phyloP scores from a whole-genome alignment of 2,329 filamentous ascomycete species.

The Huntiella decipiens region DNA sequence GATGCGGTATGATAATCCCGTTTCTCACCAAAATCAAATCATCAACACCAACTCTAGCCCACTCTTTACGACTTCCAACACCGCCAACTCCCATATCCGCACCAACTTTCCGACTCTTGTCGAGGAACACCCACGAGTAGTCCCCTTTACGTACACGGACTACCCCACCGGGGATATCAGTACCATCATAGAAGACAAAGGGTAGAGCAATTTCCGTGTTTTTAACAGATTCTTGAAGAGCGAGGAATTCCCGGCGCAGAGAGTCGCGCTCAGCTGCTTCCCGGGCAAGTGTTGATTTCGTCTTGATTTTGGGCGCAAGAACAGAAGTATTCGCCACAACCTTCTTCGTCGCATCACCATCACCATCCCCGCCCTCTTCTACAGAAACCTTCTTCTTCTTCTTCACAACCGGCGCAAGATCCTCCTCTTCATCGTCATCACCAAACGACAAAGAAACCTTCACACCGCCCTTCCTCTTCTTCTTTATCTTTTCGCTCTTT shows the following conservation, averaged over 20 bases:
- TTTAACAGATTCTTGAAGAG: slow-evolving; percentile 71
- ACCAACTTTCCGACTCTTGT: slow-evolving; percentile 77
- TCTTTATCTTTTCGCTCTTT: slow-evolving; percentile 23
- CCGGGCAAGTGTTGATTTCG: slow-evolving; percentile 56
- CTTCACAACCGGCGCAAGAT: slow-evolving; percentile 17
- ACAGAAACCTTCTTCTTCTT: slow-evolving; percentile 21
- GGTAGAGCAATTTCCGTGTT: slow-evolving; percentile 76
- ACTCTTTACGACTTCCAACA: slow-evolving; percentile 50
- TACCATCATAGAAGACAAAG: slow-evolving; percentile 94
- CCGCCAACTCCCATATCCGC: slow-evolving; percentile 61
- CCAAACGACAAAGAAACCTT: slow-evolving; percentile 43
- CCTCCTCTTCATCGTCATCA: slow-evolving; percentile 37
- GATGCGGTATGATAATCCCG: slow-evolving; percentile 88
- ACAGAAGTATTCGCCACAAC: slow-evolving; percentile 43
- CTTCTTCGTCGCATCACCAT: slow-evolving; percentile 19
- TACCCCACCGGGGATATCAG: slow-evolving; percentile 66
- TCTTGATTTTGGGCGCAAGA: slow-evolving; percentile 43
- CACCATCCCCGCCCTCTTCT: slow-evolving; percentile 16
- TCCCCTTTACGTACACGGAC: slow-evolving; percentile 88
- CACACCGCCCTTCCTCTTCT: slow-evolving; percentile 24
- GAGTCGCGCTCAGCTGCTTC: slow-evolving; percentile 66
- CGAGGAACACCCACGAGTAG: slow-evolving; percentile 78
- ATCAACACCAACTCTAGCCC: slow-evolving; percentile 86
- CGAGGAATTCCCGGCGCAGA: slow-evolving; percentile 63
- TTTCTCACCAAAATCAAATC: slow-evolving; percentile 86